A percentile compares a stretch with the other conserved stretches of the same genome.
phyloP scores from a whole-genome alignment of 352 stramenopile genomes.

The Globisporangium heterothallicum region DNA sequence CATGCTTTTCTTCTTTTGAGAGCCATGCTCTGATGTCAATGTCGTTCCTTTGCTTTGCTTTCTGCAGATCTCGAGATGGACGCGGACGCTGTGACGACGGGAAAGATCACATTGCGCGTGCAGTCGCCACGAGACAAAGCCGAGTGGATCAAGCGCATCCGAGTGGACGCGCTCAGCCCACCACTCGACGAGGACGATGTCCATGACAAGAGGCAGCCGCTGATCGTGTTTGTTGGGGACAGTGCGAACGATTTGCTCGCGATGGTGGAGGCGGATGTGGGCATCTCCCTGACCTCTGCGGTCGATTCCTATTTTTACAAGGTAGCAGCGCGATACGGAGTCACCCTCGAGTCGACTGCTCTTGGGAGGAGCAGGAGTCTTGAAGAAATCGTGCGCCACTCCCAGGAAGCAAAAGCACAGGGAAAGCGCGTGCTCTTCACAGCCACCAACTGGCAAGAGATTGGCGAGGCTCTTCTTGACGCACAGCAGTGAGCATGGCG shows the following conservation, averaged over 20 bases:
- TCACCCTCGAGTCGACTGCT: slow-evolving; percentile 24
- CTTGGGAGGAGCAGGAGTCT: slow-evolving; percentile 8
- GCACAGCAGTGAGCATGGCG: neutral
- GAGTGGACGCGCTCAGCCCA: neutral
- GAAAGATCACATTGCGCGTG: slow-evolving; percentile 40
- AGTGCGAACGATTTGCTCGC: slow-evolving; percentile 62
- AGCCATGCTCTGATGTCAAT: too few species aligned
- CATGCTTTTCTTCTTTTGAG: too few species aligned
- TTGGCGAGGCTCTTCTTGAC: slow-evolving; percentile 4
- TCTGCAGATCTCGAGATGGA: slow-evolving; percentile 43
- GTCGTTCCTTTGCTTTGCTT: neutral
- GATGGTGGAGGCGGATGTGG: slow-evolving; percentile 57
- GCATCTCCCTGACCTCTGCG: slow-evolving; percentile 28
- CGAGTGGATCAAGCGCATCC: slow-evolving; percentile 18
- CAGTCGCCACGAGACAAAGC: slow-evolving; percentile 62
- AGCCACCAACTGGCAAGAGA: slow-evolving; percentile 18
- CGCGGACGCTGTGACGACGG: slow-evolving; percentile 33
- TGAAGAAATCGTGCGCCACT: slow-evolving; percentile 10
- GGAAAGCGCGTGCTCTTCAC: slow-evolving; percentile 24
- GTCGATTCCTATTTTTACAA: slow-evolving; percentile 15
- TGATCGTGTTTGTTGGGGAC: slow-evolving; percentile 59
- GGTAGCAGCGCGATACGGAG: slow-evolving; percentile 28
- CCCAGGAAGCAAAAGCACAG: neutral
- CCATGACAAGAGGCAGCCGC: neutral
- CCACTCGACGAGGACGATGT: neutral